These are phyloP conservation scores for Haberlea rhodopensis DNA, from an alignment of 257 asterid genomes.

Conservation along the genomic window DNA sequence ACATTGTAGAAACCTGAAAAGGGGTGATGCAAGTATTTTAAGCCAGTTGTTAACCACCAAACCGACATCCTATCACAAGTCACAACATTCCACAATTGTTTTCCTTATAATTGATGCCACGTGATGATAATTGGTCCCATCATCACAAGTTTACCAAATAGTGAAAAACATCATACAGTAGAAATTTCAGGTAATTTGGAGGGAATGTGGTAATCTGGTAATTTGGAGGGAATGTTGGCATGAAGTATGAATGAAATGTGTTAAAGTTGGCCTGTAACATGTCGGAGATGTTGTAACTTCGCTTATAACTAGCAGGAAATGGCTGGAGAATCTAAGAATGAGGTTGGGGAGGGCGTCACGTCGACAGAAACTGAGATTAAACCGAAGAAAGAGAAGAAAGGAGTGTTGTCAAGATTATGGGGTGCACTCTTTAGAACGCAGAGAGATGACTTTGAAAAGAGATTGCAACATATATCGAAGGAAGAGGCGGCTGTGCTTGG, in stretches of 20 bases:
- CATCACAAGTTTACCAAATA: neutral
- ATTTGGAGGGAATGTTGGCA: too few species aligned
- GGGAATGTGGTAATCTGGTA: neutral
- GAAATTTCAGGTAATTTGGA: neutral
- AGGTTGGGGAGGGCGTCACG: conserved; percentile 42
- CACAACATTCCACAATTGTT: too few species aligned
- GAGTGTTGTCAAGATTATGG: conserved; percentile 74
- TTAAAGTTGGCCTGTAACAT: conserved; percentile 8
- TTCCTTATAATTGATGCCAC: neutral
- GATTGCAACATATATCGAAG: conserved; percentile 80
- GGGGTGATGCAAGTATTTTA: too few species aligned
- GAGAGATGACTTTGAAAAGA: conserved; percentile 82
- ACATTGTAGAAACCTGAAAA: too few species aligned
- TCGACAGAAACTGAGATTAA: conserved; percentile 43
- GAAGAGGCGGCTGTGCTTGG: conserved; percentile 77
- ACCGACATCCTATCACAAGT: too few species aligned
- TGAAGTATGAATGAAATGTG: neutral
- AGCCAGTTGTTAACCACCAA: neutral
- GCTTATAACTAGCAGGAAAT: conserved; percentile 39
- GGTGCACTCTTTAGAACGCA: conserved; percentile 55
- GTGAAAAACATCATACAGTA: neutral
- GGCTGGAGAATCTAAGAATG: conserved; percentile 58
- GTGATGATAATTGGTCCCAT: neutral
- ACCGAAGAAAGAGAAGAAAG: conserved; percentile 58
- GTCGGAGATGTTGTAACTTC: neutral